These are phyloP conservation scores for Brassica hybrid DNA, from an alignment of 441 rosid species.

Conservation along the genomic window DNA sequence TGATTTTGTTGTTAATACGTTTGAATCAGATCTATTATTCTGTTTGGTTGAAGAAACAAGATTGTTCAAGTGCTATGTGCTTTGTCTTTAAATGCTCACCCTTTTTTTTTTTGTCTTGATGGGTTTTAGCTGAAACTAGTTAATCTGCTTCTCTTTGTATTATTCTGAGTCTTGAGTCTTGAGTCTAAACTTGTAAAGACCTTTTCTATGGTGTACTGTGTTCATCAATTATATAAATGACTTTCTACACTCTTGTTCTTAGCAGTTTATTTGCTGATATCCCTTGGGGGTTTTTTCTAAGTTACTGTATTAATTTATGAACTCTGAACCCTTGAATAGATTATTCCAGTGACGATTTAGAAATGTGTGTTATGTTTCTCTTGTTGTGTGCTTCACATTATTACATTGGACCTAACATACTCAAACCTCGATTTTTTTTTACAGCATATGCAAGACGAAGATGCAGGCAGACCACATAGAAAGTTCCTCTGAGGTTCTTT, in stretches of 20 bases:
- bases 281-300: too few relatives aligned
- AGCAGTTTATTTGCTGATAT: too few relatives aligned
- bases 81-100: not conserved
- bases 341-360: too few relatives aligned
- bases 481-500: conserved; percentile 59
- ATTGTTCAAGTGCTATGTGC: not conserved
- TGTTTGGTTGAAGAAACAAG: not conserved
- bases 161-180: not conserved
- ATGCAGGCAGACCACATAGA: conserved; percentile 78
- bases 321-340: not conserved
- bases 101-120: not conserved
- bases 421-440: not conserved
- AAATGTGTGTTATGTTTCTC: not conserved
- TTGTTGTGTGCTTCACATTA: not conserved
- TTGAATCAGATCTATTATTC: not conserved
- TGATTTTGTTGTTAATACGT: not conserved
- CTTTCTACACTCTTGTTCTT: too few relatives aligned
- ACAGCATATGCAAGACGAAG: conserved; percentile 89
- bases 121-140: not conserved
- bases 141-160: not conserved
- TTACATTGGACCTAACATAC: conserved; percentile 3
- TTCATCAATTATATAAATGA: not conserved
- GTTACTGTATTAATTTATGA: conserved; percentile 2
- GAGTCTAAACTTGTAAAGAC: not conserved
- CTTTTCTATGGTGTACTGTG: not conserved